Evolutionary conservation across 2,329 filamentous ascomycete genomes (phyloP).

Genomic region (Colletotrichum magnum): DNA sequence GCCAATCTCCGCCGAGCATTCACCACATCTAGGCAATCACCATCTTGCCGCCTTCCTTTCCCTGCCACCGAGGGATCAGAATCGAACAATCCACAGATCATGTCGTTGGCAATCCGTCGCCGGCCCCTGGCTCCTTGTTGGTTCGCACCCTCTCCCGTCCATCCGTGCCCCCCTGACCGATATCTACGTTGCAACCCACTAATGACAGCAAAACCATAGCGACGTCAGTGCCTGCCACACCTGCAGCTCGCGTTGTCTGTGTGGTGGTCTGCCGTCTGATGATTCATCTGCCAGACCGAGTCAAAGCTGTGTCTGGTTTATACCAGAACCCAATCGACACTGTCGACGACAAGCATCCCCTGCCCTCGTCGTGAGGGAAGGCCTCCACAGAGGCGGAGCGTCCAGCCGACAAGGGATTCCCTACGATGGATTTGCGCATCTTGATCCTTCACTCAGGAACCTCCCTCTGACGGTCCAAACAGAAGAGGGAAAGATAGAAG

Average conservation of each 20-base stretch:
- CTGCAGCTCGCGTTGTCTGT: slow-evolving; percentile 26
- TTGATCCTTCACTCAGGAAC: too few species aligned
- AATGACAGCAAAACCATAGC: neutral
- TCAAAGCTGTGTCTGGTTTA: slow-evolving; percentile 23
- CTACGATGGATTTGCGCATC: neutral
- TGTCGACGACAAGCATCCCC: slow-evolving; percentile 9
- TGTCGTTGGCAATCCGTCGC: neutral
- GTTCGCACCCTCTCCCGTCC: neutral
- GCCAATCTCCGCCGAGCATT: slow-evolving; percentile 3
- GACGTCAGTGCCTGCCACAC: neutral
- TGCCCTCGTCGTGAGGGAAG: slow-evolving; percentile 12
- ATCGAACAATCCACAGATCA: slow-evolving; percentile 19
- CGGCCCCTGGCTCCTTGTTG: neutral
- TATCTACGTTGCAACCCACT: neutral
- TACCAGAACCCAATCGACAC: slow-evolving; percentile 8
- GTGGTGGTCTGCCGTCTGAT: slow-evolving; percentile 12
- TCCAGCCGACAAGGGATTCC: slow-evolving; percentile 11
- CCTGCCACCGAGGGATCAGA: slow-evolving; percentile 19
- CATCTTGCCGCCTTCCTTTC: neutral
- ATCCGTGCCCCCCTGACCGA: slow-evolving; percentile 9
- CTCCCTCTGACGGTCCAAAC: neutral
- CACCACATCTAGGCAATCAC: slow-evolving; percentile 5
- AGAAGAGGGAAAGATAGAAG: neutral
- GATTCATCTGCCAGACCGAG: slow-evolving; percentile 20
- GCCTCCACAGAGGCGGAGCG: slow-evolving; percentile 16